Evolutionary conservation across 495 filamentous ascomycete species (phyloP).

Genomic region (Staphylotrichum tortipilum): DNA sequence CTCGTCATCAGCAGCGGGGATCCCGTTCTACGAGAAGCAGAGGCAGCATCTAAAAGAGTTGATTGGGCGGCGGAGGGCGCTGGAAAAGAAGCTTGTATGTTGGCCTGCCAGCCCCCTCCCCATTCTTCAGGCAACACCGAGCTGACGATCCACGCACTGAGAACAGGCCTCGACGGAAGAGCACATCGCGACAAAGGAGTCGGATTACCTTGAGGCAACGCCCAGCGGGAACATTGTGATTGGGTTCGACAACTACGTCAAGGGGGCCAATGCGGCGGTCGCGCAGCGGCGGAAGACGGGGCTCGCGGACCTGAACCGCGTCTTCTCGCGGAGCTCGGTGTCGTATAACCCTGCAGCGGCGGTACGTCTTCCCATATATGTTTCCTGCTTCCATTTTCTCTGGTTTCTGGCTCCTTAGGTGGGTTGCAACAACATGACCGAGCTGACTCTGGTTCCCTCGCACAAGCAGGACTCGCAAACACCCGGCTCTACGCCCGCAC

Average conservation of each 20-base stretch:
- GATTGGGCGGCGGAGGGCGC: constrained; percentile 31
- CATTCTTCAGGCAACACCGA: not conserved
- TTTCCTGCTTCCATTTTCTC: not conserved
- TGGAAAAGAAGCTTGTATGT: constrained; percentile 39
- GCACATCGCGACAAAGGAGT: constrained; percentile 73
- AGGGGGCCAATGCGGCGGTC: constrained; percentile 50
- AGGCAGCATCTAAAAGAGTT: constrained; percentile 42
- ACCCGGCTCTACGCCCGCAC: constrained; percentile 36
- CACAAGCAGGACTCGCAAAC: constrained; percentile 29
- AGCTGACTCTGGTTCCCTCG: not conserved
- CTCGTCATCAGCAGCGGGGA: constrained; percentile 25
- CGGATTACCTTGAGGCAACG: constrained; percentile 83
- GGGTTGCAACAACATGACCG: not conserved
- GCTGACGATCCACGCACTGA: no score
- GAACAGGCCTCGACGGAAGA: constrained; percentile 50
- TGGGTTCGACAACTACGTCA: constrained; percentile 96
- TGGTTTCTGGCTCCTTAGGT: no score
- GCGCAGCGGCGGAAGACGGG: constrained; percentile 44
- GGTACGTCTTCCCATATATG: not conserved
- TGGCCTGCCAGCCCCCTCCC: no score
- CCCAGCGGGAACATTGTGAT: constrained; percentile 89
- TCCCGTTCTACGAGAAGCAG: constrained; percentile 45
- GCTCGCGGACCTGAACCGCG: constrained; percentile 43
- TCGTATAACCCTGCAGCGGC: constrained; percentile 40
- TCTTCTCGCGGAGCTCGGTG: constrained; percentile 54